Base-by-base conservation (phyloP, 768 basidiomycete genomes). In the Lactifluus piperatus region DNA sequence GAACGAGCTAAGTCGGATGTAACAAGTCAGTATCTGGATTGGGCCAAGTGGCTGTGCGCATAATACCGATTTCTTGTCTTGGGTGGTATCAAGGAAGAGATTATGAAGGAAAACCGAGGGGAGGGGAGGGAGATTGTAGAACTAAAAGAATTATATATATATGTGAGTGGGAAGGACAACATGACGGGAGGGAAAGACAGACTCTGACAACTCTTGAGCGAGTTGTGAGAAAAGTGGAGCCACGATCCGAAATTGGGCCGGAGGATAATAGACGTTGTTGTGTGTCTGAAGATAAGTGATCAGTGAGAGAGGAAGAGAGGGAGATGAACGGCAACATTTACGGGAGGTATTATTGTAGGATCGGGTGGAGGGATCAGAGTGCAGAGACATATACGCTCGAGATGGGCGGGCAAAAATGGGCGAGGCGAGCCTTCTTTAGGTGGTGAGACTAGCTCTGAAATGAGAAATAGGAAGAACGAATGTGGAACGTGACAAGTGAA, bases 111-210 rank as follows among this genome's bases (percentile, higher is more conserved):
- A 71, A 14, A 71, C 64, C 48, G 73, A 73, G 53, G 76, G 70
- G 54, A 66, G 65, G 30, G 68, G 65, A 58, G 76, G 75, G 43
- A 78, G 66, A 60, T 76, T 73, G 64, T 68, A 74, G 49, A 78
- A 65, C 77, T 78, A 50, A n/a, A n/a, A n/a, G n/a, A n/a, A n/a
- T 34, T 34, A 39, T n/a, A 52, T 50, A 62, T 32, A 20, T 37
- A 45, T n/a, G 20, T 41, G 46, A 20, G 41, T 26, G 20, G 30
- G 18, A 7, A 18, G 37, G 10, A 4, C 16, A 10, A 29, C 2
- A 4, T n/a, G 54, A 51, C 8, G 13, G 16, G 3, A 39, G 1
- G 30, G 8, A 9, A 13, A 8, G 7, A 3, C 10, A 8, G 16
- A 49, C 62, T 30, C 37, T 62, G 30, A 63, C 29, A 37, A 63